phyloP scores from a whole-genome alignment of 176 grass and related monocot species.

The Carex littledalei region DNA sequence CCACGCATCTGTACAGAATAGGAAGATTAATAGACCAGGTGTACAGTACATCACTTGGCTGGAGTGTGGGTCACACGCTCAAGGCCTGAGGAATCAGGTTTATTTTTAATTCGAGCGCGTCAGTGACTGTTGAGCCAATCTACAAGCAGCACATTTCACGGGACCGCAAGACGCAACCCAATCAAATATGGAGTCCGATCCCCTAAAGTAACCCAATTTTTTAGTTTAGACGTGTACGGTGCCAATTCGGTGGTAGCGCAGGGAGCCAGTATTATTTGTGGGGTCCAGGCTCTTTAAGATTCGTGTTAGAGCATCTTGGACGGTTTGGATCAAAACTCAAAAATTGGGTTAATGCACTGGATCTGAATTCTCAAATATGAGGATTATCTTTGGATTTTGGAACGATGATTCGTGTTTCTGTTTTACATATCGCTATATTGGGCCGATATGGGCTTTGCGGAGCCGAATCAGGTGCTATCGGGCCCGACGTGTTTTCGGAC shows the following conservation, averaged over 20 bases:
- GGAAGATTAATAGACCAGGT: background rate
- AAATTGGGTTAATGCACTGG: no score
- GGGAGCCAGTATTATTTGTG: no score
- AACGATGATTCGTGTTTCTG: background rate
- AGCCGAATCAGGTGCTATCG: background rate
- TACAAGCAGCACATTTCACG: background rate
- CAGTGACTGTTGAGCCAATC: background rate
- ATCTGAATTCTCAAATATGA: background rate
- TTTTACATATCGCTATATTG: background rate
- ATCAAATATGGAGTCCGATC: no score
- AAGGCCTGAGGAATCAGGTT: background rate
- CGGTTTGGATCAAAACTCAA: no score
- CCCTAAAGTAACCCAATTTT: no score
- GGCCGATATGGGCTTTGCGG: background rate
- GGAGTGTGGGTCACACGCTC: background rate
- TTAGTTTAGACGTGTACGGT: no score
- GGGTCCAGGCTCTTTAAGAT: no score
- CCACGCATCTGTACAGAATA: background rate
- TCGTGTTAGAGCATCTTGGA: no score
- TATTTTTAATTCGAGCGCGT: background rate
- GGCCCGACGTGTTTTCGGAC: background rate
- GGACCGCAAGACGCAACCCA: background rate
- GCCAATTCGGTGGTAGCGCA: no score
- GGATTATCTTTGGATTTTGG: background rate
- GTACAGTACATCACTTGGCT: background rate